Conservation (phyloP, 805 yeast genomes). For the Candida oleophila region DNA sequence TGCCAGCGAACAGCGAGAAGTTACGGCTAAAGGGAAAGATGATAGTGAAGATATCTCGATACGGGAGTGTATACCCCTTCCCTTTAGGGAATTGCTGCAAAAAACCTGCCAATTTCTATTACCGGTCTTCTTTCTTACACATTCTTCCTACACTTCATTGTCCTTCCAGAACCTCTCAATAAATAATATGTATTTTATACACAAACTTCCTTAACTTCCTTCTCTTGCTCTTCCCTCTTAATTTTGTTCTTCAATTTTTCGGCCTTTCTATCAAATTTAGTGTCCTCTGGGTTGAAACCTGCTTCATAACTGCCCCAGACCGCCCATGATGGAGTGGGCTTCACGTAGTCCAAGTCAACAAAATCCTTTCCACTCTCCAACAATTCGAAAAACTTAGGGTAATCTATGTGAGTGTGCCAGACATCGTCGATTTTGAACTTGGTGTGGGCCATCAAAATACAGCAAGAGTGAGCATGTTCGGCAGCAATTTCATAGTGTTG, state of each 20-base stretch:
- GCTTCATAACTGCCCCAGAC: conserved; percentile 81
- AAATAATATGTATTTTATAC: too few relatives aligned
- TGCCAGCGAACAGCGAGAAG: too few relatives aligned
- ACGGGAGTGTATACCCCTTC: too few relatives aligned
- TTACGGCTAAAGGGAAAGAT: too few relatives aligned
- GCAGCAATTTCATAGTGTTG: conserved; percentile 82
- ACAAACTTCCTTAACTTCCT: not conserved
- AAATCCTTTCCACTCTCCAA: conserved; percentile 65
- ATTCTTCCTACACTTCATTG: too few relatives aligned
- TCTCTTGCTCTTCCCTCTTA: conserved; percentile 31
- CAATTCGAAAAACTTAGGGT: conserved; percentile 69
- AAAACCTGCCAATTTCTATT: too few relatives aligned
- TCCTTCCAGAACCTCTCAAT: too few relatives aligned
- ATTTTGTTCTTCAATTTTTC: conserved; percentile 50
- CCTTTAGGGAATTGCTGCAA: too few relatives aligned
- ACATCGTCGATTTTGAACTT: conserved; percentile 66
- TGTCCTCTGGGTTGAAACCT: conserved; percentile 88
- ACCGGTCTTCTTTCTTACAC: too few relatives aligned
- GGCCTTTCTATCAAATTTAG: conserved; percentile 62
- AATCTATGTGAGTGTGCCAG: conserved; percentile 91
- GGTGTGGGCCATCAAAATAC: conserved; percentile 77
- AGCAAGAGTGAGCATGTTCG: conserved; percentile 94
- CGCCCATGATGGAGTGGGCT: conserved; percentile 89
- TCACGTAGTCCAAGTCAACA: conserved; percentile 75
- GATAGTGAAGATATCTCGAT: too few relatives aligned